These are phyloP conservation scores for Epicoccum sorghinum DNA, from an alignment of 2,329 filamentous ascomycete genomes.

Conservation along the genomic window DNA sequence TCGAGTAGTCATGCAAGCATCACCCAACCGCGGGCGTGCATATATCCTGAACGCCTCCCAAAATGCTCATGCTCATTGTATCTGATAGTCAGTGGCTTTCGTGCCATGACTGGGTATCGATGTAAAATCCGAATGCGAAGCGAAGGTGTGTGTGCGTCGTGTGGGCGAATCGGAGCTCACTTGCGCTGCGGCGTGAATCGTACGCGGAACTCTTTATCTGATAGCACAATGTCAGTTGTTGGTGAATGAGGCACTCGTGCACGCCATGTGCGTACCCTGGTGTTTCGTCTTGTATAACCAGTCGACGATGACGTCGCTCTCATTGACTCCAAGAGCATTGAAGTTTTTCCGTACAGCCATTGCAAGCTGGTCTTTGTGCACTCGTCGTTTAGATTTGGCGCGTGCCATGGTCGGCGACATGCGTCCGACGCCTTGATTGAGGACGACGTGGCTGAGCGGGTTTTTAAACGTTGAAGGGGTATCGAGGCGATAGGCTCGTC, in stretches of 20 bases:
- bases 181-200: constrained; percentile 50
- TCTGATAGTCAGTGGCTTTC: constrained; percentile 29
- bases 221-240: constrained; percentile 10
- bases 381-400: constrained; percentile 66
- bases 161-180: constrained; percentile 24
- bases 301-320: constrained; percentile 83
- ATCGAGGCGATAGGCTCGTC: constrained; percentile 73
- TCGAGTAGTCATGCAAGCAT: constrained; percentile 6
- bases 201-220: constrained; percentile 56
- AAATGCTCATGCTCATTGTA: constrained; percentile 43
- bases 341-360: constrained; percentile 80
- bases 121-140: constrained; percentile 39
- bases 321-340: constrained; percentile 77
- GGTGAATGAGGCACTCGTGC: neutral
- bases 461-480: constrained; percentile 72
- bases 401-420: constrained; percentile 79
- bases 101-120: constrained; percentile 43
- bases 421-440: constrained; percentile 66
- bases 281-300: constrained; percentile 74
- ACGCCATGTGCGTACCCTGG: constrained; percentile 53
- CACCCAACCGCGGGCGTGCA: constrained; percentile 10
- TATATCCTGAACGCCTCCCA: constrained; percentile 34
- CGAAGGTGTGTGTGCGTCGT: constrained; percentile 15
- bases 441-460: constrained; percentile 57
- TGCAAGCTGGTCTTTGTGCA: constrained; percentile 75